Percentiles rank a stretch among this genome's conserved stretches.
These are phyloP conservation scores for Salvia rosmarinus DNA, from an alignment of 257 asterid genomes.

Conservation along the genomic window DNA sequence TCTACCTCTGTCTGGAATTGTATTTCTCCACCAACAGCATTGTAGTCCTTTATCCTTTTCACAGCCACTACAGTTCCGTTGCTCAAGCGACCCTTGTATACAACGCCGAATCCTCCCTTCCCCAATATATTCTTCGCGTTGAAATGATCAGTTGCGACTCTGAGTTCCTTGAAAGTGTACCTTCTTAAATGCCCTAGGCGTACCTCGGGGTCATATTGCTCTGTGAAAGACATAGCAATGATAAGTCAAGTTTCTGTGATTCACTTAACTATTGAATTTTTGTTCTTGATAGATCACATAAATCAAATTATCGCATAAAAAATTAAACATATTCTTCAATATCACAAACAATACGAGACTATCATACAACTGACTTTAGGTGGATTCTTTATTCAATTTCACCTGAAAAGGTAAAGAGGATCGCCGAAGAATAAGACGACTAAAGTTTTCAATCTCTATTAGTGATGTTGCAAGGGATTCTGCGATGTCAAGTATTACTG, in stretches of 20 bases:
- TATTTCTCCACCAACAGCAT: constrained; percentile 83
- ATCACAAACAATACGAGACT: neutral
- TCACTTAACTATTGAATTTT: neutral
- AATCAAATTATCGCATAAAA: neutral
- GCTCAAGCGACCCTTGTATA: constrained; percentile 71
- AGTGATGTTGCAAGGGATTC: neutral
- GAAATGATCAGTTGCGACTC: constrained; percentile 84
- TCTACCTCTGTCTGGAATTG: constrained; percentile 98
- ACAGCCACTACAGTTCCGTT: constrained; percentile 92
- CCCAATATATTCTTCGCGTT: constrained; percentile 81
- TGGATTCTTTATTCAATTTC: neutral
- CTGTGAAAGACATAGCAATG: constrained; percentile 45
- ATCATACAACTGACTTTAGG: neutral
- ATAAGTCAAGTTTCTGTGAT: neutral
- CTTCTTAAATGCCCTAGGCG: constrained; percentile 83
- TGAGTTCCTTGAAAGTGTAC: constrained; percentile 83
- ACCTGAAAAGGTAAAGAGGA: neutral
- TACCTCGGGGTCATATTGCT: constrained; percentile 89
- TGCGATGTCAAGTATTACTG: neutral
- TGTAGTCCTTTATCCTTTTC: constrained; percentile 82
- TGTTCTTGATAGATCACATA: neutral
- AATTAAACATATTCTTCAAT: neutral
- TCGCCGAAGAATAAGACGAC: neutral
- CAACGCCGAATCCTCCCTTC: constrained; percentile 90
- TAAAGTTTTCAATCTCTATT: neutral